Conservation (phyloP, 306 rosid species). For the Pyrus bretschneideri region DNA sequence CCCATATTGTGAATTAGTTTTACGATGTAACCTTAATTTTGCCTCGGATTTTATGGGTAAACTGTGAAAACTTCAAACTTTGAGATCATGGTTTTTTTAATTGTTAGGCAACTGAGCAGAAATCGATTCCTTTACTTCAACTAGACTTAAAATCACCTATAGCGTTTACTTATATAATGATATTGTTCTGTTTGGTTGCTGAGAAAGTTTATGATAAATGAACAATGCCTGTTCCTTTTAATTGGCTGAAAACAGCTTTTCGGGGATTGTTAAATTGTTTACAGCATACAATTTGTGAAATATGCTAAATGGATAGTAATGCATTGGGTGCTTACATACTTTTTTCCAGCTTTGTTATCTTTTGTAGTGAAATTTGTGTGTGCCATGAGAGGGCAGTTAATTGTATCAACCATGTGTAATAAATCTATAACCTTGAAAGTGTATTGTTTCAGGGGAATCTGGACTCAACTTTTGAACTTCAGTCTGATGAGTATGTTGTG, state of each 20-base stretch:
- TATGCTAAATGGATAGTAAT: neutral
- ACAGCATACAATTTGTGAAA: neutral
- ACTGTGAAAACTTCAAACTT: neutral
- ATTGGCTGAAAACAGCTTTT: neutral
- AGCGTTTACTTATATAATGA: neutral
- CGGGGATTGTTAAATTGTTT: neutral
- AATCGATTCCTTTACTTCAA: neutral
- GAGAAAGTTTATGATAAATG: neutral
- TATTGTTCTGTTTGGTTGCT: conserved; percentile 2
- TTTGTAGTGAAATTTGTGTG: neutral
- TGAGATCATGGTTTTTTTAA: neutral
- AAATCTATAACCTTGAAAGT: conserved; percentile 6
- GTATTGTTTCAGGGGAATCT: conserved; percentile 35
- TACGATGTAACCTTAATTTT: neutral
- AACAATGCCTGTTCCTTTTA: neutral
- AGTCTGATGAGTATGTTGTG: conserved; percentile 9
- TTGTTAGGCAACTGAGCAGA: neutral
- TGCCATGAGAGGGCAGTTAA: neutral
- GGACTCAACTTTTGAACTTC: conserved; percentile 29
- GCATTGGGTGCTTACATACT: neutral
- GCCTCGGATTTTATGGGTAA: neutral
- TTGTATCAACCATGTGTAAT: neutral
- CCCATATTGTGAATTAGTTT: no score
- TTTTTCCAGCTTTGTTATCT: neutral
- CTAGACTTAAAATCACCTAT: neutral